phyloP scores from a whole-genome alignment of 2,329 filamentous ascomycete genomes.

The Acrocalymma vagum region DNA sequence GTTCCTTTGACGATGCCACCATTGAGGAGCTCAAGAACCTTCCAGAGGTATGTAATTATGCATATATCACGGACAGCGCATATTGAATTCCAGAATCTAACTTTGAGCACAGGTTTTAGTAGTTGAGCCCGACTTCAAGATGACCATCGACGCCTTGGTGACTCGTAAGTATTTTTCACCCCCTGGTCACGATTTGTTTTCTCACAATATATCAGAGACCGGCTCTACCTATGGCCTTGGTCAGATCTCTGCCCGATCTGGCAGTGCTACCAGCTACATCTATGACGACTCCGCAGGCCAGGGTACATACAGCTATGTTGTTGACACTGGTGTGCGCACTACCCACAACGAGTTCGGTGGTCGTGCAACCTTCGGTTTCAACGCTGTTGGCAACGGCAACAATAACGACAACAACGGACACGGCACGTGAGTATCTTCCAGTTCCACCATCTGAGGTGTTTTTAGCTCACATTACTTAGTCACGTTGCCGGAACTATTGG shows the following conservation, averaged over 20 bases:
- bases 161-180: slow-evolving; percentile 23
- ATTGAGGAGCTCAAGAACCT: slow-evolving; percentile 37
- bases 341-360: slow-evolving; percentile 56
- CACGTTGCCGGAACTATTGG: slow-evolving; percentile 44
- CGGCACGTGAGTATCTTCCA: slow-evolving; percentile 29
- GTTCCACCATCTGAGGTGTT: slow-evolving; percentile 5
- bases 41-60: slow-evolving; percentile 27
- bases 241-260: slow-evolving; percentile 34
- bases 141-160: slow-evolving; percentile 28
- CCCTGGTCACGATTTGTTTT: background rate
- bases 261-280: slow-evolving; percentile 28
- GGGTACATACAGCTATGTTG: slow-evolving; percentile 57
- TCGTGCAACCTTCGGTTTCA: slow-evolving; percentile 39
- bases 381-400: slow-evolving; percentile 27
- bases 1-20: slow-evolving; percentile 38
- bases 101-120: slow-evolving; percentile 24
- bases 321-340: slow-evolving; percentile 70
- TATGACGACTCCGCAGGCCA: slow-evolving; percentile 35
- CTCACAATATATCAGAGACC: slow-evolving; percentile 20
- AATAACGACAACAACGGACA: slow-evolving; percentile 37
- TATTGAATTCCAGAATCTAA: slow-evolving; percentile 1
- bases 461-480: slow-evolving; percentile 13
- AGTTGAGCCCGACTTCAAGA: slow-evolving; percentile 36
- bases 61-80: background rate
- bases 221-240: slow-evolving; percentile 37